phyloP scores from a whole-genome alignment of 306 rosid genomes.

The Begonia peltatifolia region DNA sequence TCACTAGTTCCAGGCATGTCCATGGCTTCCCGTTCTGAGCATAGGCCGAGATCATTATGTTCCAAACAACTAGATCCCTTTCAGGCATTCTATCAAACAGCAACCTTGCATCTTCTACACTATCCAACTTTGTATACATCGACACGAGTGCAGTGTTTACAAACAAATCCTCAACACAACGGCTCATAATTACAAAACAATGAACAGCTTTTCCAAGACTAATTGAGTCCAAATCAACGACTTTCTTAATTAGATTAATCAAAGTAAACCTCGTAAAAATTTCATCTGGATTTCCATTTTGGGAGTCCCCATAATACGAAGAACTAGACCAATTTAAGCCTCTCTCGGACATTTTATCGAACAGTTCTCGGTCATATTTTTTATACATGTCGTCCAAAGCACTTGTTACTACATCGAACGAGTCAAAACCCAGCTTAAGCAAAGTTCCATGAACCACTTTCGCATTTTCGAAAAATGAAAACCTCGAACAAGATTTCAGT shows the following conservation, averaged over 20 bases:
- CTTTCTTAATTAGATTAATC: conserved; percentile 27
- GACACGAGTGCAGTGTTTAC: conserved; percentile 60
- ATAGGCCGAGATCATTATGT: conserved; percentile 50
- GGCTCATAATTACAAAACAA: conserved; percentile 27
- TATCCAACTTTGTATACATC: conserved; percentile 47
- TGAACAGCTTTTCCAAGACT: conserved; percentile 36
- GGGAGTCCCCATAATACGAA: conserved; percentile 27
- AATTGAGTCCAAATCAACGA: conserved; percentile 30
- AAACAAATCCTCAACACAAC: conserved; percentile 27
- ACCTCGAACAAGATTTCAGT: conserved; percentile 29
- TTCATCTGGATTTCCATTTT: conserved; percentile 22
- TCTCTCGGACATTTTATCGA: conserved; percentile 9
- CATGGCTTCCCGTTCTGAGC: conserved; percentile 18
- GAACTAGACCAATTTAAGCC: conserved; percentile 25
- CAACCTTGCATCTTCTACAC: conserved; percentile 26
- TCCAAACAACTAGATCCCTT: conserved; percentile 66
- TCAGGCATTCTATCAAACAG: conserved; percentile 51
- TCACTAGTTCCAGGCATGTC: conserved; percentile 35
- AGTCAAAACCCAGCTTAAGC: conserved; percentile 51
- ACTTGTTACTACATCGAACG: conserved; percentile 20
- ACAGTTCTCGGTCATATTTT: conserved; percentile 8
- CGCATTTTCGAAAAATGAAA: conserved; percentile 20
- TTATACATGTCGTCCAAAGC: conserved; percentile 26
- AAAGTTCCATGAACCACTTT: conserved; percentile 35
- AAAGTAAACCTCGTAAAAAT: conserved; percentile 18